Evolutionary conservation across 208 protist species (phyloP), one percentile per base, ranked within the genome.

Genomic region (Wallacemonas sp.): DNA sequence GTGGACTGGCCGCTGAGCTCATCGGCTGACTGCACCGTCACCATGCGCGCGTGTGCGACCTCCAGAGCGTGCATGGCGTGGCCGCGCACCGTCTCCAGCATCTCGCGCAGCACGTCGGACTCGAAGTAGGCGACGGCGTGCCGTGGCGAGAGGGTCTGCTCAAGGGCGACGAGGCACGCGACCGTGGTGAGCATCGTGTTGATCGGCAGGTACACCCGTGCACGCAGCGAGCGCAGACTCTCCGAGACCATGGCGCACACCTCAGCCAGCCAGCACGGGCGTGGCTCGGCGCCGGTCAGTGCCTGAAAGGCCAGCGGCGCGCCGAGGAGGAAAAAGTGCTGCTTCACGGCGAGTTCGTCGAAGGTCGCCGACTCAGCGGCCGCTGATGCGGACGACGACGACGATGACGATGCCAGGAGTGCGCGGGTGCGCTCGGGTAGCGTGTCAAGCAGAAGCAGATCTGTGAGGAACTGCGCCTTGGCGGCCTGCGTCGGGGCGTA

Each of bases 291-390:
- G 23, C 26, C 2, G 34, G 16, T 3, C 47, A 68, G 1, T 46
- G 58, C n/a, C 49, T 79, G n/a, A n/a, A 58, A 58, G 41, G 77
- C 62, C 6, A 68, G 65, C 29, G 92, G 74, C 26, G 81, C 72
- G 30, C 85, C 88, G 19, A 76, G 26, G 27, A 94, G 70, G 58
- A 94, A 94, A 17, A 94, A 85, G 19, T 86, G 70, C 36, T 83
- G 69, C 68, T 92, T 92, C 0, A 78, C 71, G 34, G 64, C 68
- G 11, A 67, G 55, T 1, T 74, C 71, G 47, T 83, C 74, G 61
- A 85, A 63, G 11, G 16, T 38, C 29, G 8, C 23, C 46, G n/a
- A n/a, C n/a, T n/a, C n/a, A n/a, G n/a, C n/a, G n/a, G n/a, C n/a
- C n/a, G n/a, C n/a, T n/a, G n/a, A n/a, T n/a, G n/a, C n/a, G n/a